These are phyloP conservation scores for Phoma sp. DNA, from an alignment of 2,329 filamentous ascomycete genomes.

Conservation along the genomic window DNA sequence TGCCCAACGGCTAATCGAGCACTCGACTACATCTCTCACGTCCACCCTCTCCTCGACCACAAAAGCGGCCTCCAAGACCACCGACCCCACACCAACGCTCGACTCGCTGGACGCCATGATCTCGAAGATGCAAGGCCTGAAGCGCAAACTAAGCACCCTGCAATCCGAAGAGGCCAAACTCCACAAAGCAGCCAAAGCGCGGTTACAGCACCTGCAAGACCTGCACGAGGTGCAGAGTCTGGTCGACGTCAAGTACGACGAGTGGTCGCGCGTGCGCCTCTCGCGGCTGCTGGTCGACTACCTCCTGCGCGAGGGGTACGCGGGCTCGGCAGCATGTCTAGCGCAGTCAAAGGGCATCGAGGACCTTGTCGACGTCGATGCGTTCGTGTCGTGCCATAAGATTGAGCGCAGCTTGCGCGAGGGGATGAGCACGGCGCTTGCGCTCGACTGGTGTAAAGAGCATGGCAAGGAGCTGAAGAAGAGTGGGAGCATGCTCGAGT, in stretches of 20 bases:
- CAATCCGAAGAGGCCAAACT: constrained; percentile 81
- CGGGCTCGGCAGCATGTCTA: constrained; percentile 75
- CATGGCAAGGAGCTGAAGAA: constrained; percentile 93
- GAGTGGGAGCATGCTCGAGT: constrained; percentile 87
- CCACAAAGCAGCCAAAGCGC: constrained; percentile 75
- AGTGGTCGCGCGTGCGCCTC: constrained; percentile 82
- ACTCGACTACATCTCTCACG: constrained; percentile 69
- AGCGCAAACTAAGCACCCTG: constrained; percentile 80
- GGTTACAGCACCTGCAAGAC: constrained; percentile 80
- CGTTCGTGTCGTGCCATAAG: constrained; percentile 80
- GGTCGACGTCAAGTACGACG: constrained; percentile 91
- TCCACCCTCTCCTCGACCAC: constrained; percentile 61
- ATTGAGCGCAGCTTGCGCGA: constrained; percentile 76
- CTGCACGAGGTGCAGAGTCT: constrained; percentile 80
- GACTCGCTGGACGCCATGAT: constrained; percentile 85
- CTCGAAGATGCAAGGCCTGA: constrained; percentile 80
- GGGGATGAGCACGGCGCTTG: constrained; percentile 73
- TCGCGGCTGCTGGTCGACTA: constrained; percentile 93
- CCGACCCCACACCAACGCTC: constrained; percentile 59
- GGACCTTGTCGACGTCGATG: constrained; percentile 85
- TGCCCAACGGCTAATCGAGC: constrained; percentile 77
- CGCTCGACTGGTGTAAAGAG: constrained; percentile 87
- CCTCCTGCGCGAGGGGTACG: constrained; percentile 82
- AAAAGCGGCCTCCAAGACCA: constrained; percentile 67
- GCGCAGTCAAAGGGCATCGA: constrained; percentile 77